Evolutionary conservation across 169 alveolate species (phyloP), one percentile per base, ranked within the genome.

Genomic region (Eimeria zaria): DNA sequence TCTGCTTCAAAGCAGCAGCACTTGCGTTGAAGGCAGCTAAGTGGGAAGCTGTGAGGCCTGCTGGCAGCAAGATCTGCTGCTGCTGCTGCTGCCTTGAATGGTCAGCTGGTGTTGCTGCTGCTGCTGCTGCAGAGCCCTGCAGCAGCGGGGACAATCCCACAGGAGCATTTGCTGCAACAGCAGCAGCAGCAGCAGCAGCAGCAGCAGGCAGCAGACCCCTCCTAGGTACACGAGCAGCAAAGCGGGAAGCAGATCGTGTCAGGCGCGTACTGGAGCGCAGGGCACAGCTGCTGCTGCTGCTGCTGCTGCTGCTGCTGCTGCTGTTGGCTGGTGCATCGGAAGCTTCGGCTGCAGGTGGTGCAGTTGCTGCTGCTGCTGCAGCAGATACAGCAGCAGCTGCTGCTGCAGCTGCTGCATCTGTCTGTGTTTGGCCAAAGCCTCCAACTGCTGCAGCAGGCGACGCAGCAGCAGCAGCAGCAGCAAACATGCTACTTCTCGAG

Each of bases 51-150:
- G 91, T 84, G 33, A 84, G 76, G 20, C 91, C 91, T 58, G 91
- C 91, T 84, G 91, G 91, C 51, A 84, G 91, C 91, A 84, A 84
- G 60, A 84, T 84, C 30, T 84, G 91, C 91, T 84, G 91, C 91
- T 84, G 91, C 78, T 58, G 91, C 78, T 84, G 91, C 91, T 84
- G 91, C 60, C 33, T 36, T 44, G 36, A 48, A 6, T 24, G 76
- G 18, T 48, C n/a, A 0, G 18, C 41, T 12, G 73, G n/a, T 4
- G 76, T 18, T 14, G 76, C 78, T 36, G 91, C 91, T 84, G 48
- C 80, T 24, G 80, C 80, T 20, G 80, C 80, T 7, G 85, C 85
- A 36, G 85, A 74, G 39, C 85, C 33, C 71, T 80, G 89, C 89
- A 80, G 30, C 89, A 80, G 89, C 62, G 89, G 69, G 8, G 71